These are phyloP conservation scores for Scopulariopsis brevicaulis DNA, from an alignment of 2,329 filamentous ascomycete species.

Conservation along the genomic window DNA sequence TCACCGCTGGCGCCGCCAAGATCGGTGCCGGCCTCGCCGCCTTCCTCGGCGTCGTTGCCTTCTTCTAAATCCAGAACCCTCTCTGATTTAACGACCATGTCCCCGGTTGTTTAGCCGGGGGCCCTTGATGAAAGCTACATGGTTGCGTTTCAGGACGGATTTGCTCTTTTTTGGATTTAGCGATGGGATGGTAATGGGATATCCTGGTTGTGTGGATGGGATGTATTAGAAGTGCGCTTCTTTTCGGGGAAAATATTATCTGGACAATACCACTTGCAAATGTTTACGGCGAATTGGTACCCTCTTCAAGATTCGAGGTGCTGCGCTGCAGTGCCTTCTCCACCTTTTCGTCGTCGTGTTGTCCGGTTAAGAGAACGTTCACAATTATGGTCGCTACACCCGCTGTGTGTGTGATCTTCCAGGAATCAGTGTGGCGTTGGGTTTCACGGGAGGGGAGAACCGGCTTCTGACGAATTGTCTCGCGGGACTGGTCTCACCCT, in stretches of 20 bases:
- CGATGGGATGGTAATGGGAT: neutral
- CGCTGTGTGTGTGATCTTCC: neutral
- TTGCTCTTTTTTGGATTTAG: neutral
- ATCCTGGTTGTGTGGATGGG: neutral
- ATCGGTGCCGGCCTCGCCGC: conserved; percentile 44
- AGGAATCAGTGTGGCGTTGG: neutral
- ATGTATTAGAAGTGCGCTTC: neutral
- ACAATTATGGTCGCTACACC: neutral
- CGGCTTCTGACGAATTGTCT: neutral
- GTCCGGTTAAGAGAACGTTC: neutral
- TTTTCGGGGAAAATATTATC: neutral
- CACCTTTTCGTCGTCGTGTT: neutral
- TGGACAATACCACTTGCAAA: neutral
- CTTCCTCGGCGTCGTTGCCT: conserved; percentile 47
- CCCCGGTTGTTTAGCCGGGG: neutral
- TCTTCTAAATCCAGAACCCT: conserved; percentile 40
- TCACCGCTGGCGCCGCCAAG: conserved; percentile 44
- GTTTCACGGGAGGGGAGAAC: neutral
- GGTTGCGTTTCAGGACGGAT: neutral
- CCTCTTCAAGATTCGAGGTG: neutral
- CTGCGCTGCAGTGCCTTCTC: neutral
- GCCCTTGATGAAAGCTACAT: neutral
- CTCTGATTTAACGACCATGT: conserved; percentile 1
- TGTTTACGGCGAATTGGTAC: neutral
- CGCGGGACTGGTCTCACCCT: neutral